Evolutionary conservation across 331 rosid species (phyloP).

Genomic region (Stylosanthes scabra): DNA sequence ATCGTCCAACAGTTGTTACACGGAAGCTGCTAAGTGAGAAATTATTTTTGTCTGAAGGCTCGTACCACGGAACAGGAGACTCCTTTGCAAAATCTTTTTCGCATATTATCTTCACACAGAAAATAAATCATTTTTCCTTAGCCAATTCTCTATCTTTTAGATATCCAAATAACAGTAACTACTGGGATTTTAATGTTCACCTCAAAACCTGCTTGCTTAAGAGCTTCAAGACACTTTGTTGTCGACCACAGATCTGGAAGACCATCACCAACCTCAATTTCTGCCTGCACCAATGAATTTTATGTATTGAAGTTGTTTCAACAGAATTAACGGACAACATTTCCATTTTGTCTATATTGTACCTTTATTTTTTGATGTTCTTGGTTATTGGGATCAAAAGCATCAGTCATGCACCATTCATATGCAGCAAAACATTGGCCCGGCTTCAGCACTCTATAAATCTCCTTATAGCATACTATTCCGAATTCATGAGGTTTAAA

Average conservation of each 20-base stretch:
- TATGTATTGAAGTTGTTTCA: conserved; percentile 17
- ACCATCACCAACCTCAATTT: conserved; percentile 94
- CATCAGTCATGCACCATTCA: conserved; percentile 96
- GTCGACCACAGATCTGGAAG: conserved; percentile 94
- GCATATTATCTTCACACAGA: conserved; percentile 72
- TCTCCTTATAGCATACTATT: conserved; percentile 92
- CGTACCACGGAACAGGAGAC: conserved; percentile 81
- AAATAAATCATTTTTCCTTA: conserved; percentile 20
- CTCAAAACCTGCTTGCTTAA: conserved; percentile 97
- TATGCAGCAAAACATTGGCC: conserved; percentile 94
- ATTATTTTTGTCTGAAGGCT: conserved; percentile 76
- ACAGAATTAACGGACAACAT: conserved; percentile 3
- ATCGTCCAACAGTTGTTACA: conserved; percentile 78
- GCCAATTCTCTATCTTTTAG: conserved; percentile 22
- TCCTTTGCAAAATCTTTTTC: conserved; percentile 76
- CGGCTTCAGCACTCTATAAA: conserved; percentile 90
- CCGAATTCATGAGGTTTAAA: conserved; percentile 28
- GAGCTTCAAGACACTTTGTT: conserved; percentile 84
- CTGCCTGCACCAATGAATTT: conserved; percentile 62
- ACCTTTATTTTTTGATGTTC: conserved; percentile 90
- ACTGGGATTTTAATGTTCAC: conserved; percentile 47
- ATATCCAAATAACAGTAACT: conserved; percentile 23
- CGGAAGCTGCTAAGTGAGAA: conserved; percentile 85
- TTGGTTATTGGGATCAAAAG: conserved; percentile 78
- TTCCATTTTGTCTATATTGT: conserved; percentile 9